Conservation (phyloP, 306 rosid genomes). For the Morella rubra region DNA sequence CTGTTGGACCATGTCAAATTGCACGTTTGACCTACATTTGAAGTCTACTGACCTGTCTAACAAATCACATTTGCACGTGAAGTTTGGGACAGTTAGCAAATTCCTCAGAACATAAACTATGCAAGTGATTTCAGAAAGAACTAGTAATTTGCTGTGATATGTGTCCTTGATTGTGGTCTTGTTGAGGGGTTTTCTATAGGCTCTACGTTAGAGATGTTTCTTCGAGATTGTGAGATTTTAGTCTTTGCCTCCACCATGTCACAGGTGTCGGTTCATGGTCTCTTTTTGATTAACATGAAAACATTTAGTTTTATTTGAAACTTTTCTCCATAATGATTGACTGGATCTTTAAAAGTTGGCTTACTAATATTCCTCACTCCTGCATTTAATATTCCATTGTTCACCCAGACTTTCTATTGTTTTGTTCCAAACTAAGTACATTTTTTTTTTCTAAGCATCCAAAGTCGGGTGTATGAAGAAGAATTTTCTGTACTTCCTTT, state of each 20-base stretch:
- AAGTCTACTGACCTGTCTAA: not conserved
- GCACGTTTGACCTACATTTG: not conserved
- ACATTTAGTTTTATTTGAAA: not conserved
- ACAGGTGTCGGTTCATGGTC: fast-evolving
- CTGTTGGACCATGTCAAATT: not conserved
- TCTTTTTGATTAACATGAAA: not conserved
- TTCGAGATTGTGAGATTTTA: not conserved
- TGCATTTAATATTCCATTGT: too few relatives aligned
- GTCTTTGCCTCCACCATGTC: not conserved
- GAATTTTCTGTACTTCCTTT: too few relatives aligned
- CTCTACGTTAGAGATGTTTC: too few relatives aligned
- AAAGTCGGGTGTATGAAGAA: too few relatives aligned
- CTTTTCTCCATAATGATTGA: not conserved
- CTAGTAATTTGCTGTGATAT: not conserved
- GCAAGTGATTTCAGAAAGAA: not conserved
- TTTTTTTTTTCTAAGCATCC: too few relatives aligned
- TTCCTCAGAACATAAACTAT: not conserved
- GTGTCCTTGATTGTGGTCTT: not conserved
- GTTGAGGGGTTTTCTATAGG: not conserved
- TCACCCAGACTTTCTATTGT: too few relatives aligned
- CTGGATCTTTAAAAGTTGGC: not conserved
- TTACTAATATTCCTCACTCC: too few relatives aligned
- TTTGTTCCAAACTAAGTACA: too few relatives aligned
- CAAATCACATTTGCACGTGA: not conserved
- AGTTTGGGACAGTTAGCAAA: not conserved